Conservation (phyloP, 106 monocot species). For the Dendrobium nobile region DNA sequence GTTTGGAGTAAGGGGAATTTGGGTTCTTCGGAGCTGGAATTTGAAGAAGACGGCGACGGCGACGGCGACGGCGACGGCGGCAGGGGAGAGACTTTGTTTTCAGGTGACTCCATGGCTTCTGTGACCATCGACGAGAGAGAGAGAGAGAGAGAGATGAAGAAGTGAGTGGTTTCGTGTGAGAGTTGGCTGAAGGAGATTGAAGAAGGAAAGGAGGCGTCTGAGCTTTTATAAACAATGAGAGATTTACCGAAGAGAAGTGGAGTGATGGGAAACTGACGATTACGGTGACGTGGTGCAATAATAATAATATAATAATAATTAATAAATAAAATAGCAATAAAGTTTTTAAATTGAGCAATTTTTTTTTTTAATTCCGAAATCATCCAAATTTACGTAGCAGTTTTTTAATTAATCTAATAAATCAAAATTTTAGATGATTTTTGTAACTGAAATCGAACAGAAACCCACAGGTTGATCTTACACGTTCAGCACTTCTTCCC, state of each 20-base stretch:
- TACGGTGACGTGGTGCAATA: not conserved
- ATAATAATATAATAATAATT: too few species aligned
- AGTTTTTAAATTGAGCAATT: too few species aligned
- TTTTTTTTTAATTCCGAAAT: too few species aligned
- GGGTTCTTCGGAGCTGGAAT: slow-evolving; percentile 2
- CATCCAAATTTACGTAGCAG: too few species aligned
- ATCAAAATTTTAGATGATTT: too few species aligned
- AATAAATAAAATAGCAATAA: too few species aligned
- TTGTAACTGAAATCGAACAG: too few species aligned
- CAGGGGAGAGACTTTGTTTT: not conserved
- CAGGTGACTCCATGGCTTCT: not conserved
- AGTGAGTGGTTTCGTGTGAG: slow-evolving; percentile 5
- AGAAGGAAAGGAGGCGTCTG: not conserved
- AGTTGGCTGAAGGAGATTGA: not conserved
- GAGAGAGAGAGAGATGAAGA: not conserved
- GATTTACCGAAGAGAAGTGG: not conserved
- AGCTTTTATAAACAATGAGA: not conserved
- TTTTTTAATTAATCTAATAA: too few species aligned
- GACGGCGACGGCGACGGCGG: not conserved
- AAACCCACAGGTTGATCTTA: too few species aligned
- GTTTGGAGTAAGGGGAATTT: not conserved
- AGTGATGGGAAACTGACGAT: slow-evolving; percentile 2
- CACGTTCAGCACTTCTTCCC: too few species aligned
- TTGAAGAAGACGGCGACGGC: not conserved
- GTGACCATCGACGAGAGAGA: not conserved